A percentile compares a stretch with the other conserved stretches of the same genome.
phyloP scores from a whole-genome alignment of 257 asterid species.

The Solanum okadae region DNA sequence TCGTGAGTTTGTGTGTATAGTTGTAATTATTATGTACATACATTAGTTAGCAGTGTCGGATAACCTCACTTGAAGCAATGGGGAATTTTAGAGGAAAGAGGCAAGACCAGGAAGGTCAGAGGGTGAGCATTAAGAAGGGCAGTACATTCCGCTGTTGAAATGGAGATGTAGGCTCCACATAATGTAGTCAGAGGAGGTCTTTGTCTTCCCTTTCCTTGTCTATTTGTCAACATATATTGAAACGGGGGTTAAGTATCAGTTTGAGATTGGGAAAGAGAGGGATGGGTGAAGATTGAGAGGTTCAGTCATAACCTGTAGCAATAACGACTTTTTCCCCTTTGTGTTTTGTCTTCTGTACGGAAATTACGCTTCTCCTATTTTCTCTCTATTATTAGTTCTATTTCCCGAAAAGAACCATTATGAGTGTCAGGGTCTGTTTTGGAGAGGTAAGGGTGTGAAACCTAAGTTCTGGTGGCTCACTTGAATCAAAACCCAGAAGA shows the following conservation, averaged over 20 bases:
- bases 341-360: background rate
- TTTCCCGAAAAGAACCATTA: background rate
- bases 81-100: background rate
- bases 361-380: background rate
- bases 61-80: background rate
- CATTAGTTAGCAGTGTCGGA: background rate
- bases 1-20: too few relatives aligned
- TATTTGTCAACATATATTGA: background rate
- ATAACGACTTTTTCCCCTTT: background rate
- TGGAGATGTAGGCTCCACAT: background rate
- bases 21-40: background rate
- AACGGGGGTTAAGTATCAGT: background rate
- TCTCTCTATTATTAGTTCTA: background rate
- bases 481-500: background rate
- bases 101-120: background rate
- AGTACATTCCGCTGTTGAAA: background rate
- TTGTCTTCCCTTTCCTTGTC: background rate
- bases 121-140: background rate
- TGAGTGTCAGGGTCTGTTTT: background rate
- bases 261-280: background rate
- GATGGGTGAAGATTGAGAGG: background rate
- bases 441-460: background rate
- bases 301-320: background rate
- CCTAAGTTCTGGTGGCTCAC: background rate
- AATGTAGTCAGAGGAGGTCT: background rate